Percentiles rank a stretch among this genome's conserved stretches.
These are phyloP conservation scores for Phellinidium pouzarii DNA, from an alignment of 1,284 basidiomycete genomes.

Conservation along the genomic window DNA sequence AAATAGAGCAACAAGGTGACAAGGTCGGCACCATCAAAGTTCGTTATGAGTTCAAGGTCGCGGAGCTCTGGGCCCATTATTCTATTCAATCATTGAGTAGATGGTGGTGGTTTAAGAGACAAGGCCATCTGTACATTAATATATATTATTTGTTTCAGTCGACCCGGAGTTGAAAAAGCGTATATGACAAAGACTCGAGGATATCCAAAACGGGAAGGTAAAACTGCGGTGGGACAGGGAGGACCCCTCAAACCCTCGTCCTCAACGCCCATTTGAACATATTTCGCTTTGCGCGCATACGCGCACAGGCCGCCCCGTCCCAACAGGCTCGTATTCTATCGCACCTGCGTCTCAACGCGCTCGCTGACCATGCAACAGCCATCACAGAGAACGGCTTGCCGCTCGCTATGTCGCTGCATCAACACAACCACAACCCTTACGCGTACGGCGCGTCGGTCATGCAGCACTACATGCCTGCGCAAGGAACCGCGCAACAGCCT, in stretches of 20 bases:
- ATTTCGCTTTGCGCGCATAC: conserved; percentile 6
- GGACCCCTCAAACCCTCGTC: conserved; percentile 11
- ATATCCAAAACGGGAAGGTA: neutral
- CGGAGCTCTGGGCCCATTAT: no score
- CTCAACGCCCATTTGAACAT: neutral
- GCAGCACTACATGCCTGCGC: conserved; percentile 14
- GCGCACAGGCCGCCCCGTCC: conserved; percentile 5
- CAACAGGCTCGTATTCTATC: conserved; percentile 7
- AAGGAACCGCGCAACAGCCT: neutral
- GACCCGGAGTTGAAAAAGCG: no score
- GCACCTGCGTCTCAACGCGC: neutral
- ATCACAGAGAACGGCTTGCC: neutral
- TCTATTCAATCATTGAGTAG: no score
- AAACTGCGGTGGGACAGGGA: neutral
- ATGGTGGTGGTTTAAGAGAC: no score
- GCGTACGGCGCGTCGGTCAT: conserved; percentile 3
- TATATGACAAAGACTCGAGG: neutral
- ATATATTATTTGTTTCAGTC: no score
- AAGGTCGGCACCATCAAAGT: no score
- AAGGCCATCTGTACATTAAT: no score
- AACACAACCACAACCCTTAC: conserved; percentile 4
- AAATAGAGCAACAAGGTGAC: no score
- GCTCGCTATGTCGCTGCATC: conserved; percentile 6
- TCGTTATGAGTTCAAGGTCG: no score
- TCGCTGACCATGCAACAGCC: neutral